Evolutionary conservation across 768 basidiomycete species (phyloP).

Genomic region (Crucibulum laeve): DNA sequence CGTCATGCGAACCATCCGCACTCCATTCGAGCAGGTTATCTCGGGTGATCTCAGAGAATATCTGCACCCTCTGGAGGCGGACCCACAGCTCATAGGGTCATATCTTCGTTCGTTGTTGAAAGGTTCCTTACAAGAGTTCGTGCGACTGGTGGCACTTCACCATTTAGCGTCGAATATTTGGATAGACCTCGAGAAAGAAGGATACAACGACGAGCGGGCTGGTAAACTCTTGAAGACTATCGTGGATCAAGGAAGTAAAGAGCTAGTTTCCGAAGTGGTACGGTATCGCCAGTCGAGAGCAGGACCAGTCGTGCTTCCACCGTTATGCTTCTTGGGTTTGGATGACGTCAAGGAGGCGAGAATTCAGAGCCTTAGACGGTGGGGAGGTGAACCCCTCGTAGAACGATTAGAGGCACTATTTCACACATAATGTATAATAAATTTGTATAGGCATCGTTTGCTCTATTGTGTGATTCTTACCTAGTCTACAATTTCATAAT

Average conservation of each 20-base stretch:
- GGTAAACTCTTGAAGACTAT: slow-evolving; percentile 48
- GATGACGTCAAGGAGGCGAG: slow-evolving; percentile 17
- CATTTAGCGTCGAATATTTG: slow-evolving; percentile 76
- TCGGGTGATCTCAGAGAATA: slow-evolving; percentile 53
- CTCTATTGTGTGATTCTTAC: neutral
- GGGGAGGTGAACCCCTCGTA: slow-evolving; percentile 10
- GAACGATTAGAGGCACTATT: slow-evolving; percentile 10
- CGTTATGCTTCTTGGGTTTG: slow-evolving; percentile 40
- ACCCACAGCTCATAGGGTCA: slow-evolving; percentile 55
- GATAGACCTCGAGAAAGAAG: slow-evolving; percentile 47
- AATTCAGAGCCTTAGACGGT: slow-evolving; percentile 15
- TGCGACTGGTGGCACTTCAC: slow-evolving; percentile 68
- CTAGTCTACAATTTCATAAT: no score
- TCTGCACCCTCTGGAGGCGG: slow-evolving; percentile 67
- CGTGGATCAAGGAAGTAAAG: slow-evolving; percentile 41
- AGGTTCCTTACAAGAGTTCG: slow-evolving; percentile 47
- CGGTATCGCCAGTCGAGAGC: slow-evolving; percentile 47
- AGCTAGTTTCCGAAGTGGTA: slow-evolving; percentile 49
- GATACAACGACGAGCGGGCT: slow-evolving; percentile 27
- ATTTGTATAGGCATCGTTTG: neutral
- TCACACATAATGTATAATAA: neutral
- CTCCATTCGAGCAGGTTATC: slow-evolving; percentile 46
- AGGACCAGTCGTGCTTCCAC: slow-evolving; percentile 37
- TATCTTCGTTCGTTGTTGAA: slow-evolving; percentile 58
- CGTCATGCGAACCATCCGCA: slow-evolving; percentile 55